Evolutionary conservation across 441 rosid species (phyloP), one percentile per base, ranked within the genome.

Genomic region (Aleurites moluccanus): DNA sequence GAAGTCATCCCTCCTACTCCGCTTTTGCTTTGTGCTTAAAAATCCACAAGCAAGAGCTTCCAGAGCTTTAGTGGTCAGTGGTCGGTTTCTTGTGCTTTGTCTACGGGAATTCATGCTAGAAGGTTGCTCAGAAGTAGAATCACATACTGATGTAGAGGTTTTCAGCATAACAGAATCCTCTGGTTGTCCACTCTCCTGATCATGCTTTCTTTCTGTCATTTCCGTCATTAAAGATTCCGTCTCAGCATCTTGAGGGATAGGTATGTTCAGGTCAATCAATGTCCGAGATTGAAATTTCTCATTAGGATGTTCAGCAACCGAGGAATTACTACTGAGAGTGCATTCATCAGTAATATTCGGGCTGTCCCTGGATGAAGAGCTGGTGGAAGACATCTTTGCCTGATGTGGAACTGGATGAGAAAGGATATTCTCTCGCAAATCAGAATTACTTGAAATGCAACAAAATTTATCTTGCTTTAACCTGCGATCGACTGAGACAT

Each of bases 231-330:
- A 65, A 67, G 67, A 75, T 72, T 87, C 85, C 35, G 78, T 67
- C 64, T 78, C 85, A 6, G 75, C 47, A 64, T 83, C 77, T 52
- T 80, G 77, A 40, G 67, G 66, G 56, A 83, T 45, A 33, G 88
- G 88, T 16, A 84, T 72, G 73, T 86, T 89, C 79, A 86, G 77
- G 79, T 89, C 89, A 68, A 89, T 80, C 77, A 81, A 57, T 21
- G 70, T 73, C 61, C 80, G 77, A 9, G 71, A 61, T 45, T 77
- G 77, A 75, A 56, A 78, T 70, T 75, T 76, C 72, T 72, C 78
- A 11, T 25, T 33, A 38, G 64, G 75, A 64, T 73, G 66, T 44
- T 76, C 77, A 44, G 69, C 64, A 44, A 62, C 80, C 1, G 77
- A 53, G 63, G 52, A 45, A 28, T 75, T 76, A 42, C 79, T 74